These are phyloP conservation scores for Pouteria glomerata DNA, from an alignment of 148 eudicot genomes.

Conservation along the genomic window DNA sequence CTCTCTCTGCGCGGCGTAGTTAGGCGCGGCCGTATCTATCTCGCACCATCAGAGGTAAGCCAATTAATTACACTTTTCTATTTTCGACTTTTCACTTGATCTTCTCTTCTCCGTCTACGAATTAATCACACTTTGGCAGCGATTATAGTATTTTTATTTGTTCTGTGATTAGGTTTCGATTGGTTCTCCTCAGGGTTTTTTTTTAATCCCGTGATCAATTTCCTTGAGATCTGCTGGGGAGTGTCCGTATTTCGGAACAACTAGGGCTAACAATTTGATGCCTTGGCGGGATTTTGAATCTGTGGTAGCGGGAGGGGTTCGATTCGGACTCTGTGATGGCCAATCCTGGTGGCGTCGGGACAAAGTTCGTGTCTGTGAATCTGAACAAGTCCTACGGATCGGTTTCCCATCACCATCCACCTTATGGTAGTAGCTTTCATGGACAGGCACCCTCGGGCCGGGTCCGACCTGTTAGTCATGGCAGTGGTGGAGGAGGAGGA, in stretches of 20 bases:
- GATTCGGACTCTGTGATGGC: slow-evolving; percentile 61
- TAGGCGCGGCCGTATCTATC: slow-evolving; percentile 16
- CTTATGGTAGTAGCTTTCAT: slow-evolving; percentile 33
- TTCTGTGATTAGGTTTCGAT: slow-evolving; percentile 23
- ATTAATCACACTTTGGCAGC: neutral
- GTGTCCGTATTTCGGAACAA: slow-evolving; percentile 1
- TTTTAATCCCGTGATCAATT: neutral
- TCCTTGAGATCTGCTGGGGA: slow-evolving; percentile 18
- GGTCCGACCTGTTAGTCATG: slow-evolving; percentile 27
- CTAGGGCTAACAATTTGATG: slow-evolving; percentile 42
- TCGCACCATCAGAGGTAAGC: slow-evolving; percentile 25
- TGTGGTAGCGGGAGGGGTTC: slow-evolving; percentile 13
- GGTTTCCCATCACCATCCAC: slow-evolving; percentile 30
- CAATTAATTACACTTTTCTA: neutral
- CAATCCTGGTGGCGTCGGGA: slow-evolving; percentile 58
- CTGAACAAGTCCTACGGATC: slow-evolving; percentile 89
- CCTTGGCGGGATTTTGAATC: slow-evolving; percentile 39
- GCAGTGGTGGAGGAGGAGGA: slow-evolving; percentile 2
- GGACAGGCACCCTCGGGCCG: slow-evolving; percentile 37
- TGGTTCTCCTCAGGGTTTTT: neutral
- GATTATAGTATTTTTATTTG: neutral
- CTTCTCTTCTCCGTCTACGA: neutral
- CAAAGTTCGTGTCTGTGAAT: slow-evolving; percentile 79
- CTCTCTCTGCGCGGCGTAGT: slow-evolving; percentile 22
- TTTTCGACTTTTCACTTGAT: neutral